Base-by-base conservation (phyloP, 2,329 filamentous ascomycete genomes). In the Aspergillus nomiae region DNA sequence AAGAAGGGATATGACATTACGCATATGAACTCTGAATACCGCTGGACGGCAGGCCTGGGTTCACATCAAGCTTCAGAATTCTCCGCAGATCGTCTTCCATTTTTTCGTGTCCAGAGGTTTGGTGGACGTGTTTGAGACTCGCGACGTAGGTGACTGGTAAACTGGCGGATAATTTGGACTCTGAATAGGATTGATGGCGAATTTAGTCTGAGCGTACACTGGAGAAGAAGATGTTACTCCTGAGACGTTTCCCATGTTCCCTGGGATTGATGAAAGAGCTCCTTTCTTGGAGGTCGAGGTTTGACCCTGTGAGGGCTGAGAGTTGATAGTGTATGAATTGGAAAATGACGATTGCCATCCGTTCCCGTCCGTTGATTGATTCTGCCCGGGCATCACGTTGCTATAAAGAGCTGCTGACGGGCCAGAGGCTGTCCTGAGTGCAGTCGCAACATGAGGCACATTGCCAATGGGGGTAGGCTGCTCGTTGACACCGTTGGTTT, bases 41-140 rank as follows among this genome's bases (percentile, higher is more conserved):
- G 58, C 66, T 73, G 4, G 72, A 63, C 43, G 70, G 66, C 56
- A 77, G 69, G 26, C 71, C 68, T 28, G 72, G 60, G 36, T 70
- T 66, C 45, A 71, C 71, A 69, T 79, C 76, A 59, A 83, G 72
- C 62, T 83, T 83, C 70, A 83, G 66, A 36, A 83, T 80, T 34
- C 80, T 75, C 34, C 81, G 77, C 59, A 83, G 69, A 70, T 83
- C 80, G 70, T 83, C 81, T 67, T 83, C 81, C 69, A 83, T 80
- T 59, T 78, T 67, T 79, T 79, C 5, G 78, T 79, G 63, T 81
- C 80, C 30, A 74, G 54, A 30, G 74, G 68, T 50, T 72, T 70
- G 10, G 72, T 67, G n/a, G 72, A 65, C 12, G 72, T 60, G 60
- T 62, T 71, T 3, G 65, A 60, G 9, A 59, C 32, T 48, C 67